These are phyloP conservation scores for Inonotus obliquus DNA, from an alignment of 1,284 basidiomycete species.

Conservation along the genomic window DNA sequence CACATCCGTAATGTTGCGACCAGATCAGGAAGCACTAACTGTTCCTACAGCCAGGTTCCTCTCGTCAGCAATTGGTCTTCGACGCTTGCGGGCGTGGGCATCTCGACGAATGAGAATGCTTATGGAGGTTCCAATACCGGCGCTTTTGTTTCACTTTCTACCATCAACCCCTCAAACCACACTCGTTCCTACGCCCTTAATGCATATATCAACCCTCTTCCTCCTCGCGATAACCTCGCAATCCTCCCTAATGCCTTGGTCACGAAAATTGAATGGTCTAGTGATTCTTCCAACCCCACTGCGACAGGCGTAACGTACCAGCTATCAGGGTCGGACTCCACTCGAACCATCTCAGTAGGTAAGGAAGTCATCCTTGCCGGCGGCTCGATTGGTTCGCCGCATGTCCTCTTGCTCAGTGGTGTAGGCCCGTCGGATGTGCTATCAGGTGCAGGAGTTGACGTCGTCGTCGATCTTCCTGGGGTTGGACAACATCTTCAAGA, in stretches of 20 bases:
- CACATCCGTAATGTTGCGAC: slow-evolving; percentile 1
- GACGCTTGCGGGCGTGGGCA: slow-evolving; percentile 41
- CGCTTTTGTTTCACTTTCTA: slow-evolving; percentile 54
- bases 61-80: slow-evolving; percentile 50
- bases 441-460: slow-evolving; percentile 43
- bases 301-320: slow-evolving; percentile 59
- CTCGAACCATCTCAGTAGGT: slow-evolving; percentile 38
- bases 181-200: slow-evolving; percentile 64
- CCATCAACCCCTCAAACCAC: slow-evolving; percentile 62
- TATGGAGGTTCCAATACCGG: slow-evolving; percentile 47
- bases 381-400: slow-evolving; percentile 55
- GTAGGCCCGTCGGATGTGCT: slow-evolving; percentile 62
- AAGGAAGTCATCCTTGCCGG: slow-evolving; percentile 34
- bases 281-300: slow-evolving; percentile 36
- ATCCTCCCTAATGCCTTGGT: slow-evolving; percentile 54
- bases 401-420: slow-evolving; percentile 67
- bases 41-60: slow-evolving; percentile 37
- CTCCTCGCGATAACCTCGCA: slow-evolving; percentile 55
- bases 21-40: background rate
- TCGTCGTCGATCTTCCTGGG: slow-evolving; percentile 52
- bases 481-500: slow-evolving; percentile 78
- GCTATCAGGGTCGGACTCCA: slow-evolving; percentile 27
- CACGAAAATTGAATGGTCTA: slow-evolving; percentile 54
- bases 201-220: slow-evolving; percentile 64
- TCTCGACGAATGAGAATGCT: slow-evolving; percentile 39